A percentile compares a stretch with the other conserved stretches of the same genome.
phyloP scores from a whole-genome alignment of 2,329 filamentous ascomycete genomes.

The Calycina herbarum region DNA sequence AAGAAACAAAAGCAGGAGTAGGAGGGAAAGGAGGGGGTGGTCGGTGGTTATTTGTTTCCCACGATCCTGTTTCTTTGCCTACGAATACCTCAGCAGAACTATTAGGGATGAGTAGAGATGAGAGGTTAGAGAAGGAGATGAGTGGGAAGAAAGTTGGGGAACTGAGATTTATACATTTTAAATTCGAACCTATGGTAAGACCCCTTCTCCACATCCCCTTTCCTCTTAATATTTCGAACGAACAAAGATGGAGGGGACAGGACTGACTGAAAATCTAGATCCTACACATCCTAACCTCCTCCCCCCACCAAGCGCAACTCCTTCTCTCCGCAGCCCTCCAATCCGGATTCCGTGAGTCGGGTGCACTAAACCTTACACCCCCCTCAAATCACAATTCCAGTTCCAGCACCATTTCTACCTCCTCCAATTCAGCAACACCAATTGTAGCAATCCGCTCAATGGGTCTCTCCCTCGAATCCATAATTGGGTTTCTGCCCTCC shows the following conservation, averaged over 20 bases:
- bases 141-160: background rate
- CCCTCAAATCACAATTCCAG: slow-evolving; percentile 14
- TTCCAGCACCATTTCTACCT: background rate
- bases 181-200: slow-evolving; percentile 89
- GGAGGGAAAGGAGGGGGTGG: slow-evolving; percentile 87
- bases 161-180: slow-evolving; percentile 71
- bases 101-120: slow-evolving; percentile 45
- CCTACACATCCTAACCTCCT: slow-evolving; percentile 80
- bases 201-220: background rate
- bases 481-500: slow-evolving; percentile 59
- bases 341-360: slow-evolving; percentile 88
- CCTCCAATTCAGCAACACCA: slow-evolving; percentile 49
- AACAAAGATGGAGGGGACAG: background rate
- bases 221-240: background rate
- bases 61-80: slow-evolving; percentile 60
- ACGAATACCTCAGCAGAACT: slow-evolving; percentile 25
- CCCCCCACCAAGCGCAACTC: slow-evolving; percentile 70
- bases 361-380: slow-evolving; percentile 66
- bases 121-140: slow-evolving; percentile 4
- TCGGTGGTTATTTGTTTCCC: slow-evolving; percentile 84
- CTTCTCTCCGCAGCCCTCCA: slow-evolving; percentile 74
- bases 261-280: slow-evolving; percentile 56
- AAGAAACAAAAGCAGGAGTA: slow-evolving; percentile 51
- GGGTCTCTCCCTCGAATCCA: slow-evolving; percentile 77
- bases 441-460: slow-evolving; percentile 85